A percentile compares a stretch with the other conserved stretches of the same genome.
phyloP scores from a whole-genome alignment of 108 stramenopile species.

The Thalassiosira profunda region DNA sequence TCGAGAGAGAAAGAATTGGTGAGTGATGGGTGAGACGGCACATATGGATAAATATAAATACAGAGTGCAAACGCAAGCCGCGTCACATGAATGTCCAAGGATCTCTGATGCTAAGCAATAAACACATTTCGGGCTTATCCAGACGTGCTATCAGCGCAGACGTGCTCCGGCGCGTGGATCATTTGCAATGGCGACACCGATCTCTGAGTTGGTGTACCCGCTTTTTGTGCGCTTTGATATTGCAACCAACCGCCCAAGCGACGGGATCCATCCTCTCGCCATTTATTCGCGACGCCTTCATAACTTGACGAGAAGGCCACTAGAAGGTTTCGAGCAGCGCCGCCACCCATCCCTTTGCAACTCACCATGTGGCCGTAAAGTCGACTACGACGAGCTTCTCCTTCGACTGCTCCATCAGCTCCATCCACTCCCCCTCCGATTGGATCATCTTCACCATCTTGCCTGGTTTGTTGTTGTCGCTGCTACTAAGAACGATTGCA shows the following conservation, averaged over 20 bases:
- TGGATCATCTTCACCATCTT: constrained; percentile 57
- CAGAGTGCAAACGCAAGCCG: neutral
- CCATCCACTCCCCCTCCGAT: constrained; percentile 58
- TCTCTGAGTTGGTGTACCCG: too few species aligned
- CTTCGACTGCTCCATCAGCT: constrained; percentile 74
- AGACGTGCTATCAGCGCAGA: too few species aligned
- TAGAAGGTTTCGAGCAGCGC: neutral
- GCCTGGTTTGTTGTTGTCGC: constrained; percentile 15
- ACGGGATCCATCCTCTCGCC: too few species aligned
- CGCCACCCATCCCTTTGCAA: neutral
- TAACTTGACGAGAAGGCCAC: neutral
- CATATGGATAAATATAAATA: too few species aligned
- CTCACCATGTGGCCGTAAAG: constrained; percentile 90
- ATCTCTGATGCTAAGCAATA: too few species aligned
- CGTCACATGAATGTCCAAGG: too few species aligned
- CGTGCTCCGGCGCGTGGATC: neutral
- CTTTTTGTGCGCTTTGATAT: too few species aligned
- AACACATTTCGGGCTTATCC: too few species aligned
- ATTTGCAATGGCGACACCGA: too few species aligned
- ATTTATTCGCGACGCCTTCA: too few species aligned
- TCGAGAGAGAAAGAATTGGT: neutral
- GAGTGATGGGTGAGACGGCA: neutral
- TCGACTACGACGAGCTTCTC: constrained; percentile 83
- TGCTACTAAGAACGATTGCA: too few species aligned
- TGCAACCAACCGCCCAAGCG: too few species aligned